Conservation (phyloP, 192 early-diverging fungal genomes). For the Coemansia sp. region DNA sequence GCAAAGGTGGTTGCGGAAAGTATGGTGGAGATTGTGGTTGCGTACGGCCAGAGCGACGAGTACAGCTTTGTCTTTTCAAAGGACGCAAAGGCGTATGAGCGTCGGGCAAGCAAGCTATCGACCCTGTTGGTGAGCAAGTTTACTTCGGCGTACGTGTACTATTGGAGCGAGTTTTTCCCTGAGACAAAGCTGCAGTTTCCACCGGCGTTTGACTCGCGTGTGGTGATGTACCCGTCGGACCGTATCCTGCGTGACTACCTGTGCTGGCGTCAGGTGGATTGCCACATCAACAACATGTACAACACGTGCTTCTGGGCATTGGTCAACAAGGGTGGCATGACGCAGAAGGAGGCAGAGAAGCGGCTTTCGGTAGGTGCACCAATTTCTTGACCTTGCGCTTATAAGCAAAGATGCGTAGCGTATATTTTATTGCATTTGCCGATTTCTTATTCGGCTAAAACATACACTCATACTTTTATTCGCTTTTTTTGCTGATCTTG, state of each 20-base stretch:
- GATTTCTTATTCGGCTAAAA: too few species aligned
- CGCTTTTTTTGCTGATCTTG: neutral
- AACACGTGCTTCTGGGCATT: conserved; percentile 95
- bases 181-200: conserved; percentile 66
- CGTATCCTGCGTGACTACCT: conserved; percentile 89
- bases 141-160: conserved; percentile 79
- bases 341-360: conserved; percentile 73
- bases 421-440: too few species aligned
- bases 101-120: conserved; percentile 79
- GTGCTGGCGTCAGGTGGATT: conserved; percentile 92
- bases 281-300: conserved; percentile 94
- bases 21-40: conserved; percentile 74
- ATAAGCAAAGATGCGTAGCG: too few species aligned
- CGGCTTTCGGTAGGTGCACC: conserved; percentile 61
- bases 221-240: conserved; percentile 82
- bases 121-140: conserved; percentile 83
- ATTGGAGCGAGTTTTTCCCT: conserved; percentile 76
- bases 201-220: conserved; percentile 90
- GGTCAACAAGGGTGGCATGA: conserved; percentile 67
- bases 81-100: conserved; percentile 64
- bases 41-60: conserved; percentile 95
- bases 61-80: conserved; percentile 78
- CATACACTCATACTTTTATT: neutral
- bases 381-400: neutral
- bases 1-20: conserved; percentile 79